These are phyloP conservation scores for Serendipita vermifera DNA, from an alignment of 768 basidiomycete genomes.

Conservation along the genomic window DNA sequence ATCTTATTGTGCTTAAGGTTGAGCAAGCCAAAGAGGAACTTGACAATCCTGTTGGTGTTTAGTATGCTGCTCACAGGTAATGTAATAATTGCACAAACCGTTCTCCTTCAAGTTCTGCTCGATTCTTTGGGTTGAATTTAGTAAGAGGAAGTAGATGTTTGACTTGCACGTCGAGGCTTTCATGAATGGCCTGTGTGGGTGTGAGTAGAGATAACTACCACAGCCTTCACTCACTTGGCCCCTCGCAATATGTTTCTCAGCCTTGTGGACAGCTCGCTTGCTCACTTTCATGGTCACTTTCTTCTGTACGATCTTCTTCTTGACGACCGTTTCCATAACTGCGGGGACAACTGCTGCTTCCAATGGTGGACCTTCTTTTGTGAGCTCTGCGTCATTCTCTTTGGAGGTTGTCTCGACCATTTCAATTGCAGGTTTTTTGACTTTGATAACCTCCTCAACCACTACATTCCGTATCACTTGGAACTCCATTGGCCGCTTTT, in stretches of 20 bases:
- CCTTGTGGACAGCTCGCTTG: not conserved
- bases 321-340: no score
- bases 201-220: not conserved
- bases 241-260: not conserved
- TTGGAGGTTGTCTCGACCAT: not conserved
- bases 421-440: not conserved
- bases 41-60: no score
- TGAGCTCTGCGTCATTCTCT: no score
- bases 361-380: no score
- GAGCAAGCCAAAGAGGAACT: no score
- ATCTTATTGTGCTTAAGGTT: no score
- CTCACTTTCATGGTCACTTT: not conserved
- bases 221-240: not conserved
- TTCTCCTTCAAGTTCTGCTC: no score
- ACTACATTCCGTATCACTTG: not conserved
- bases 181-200: not conserved
- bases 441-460: not conserved
- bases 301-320: not conserved
- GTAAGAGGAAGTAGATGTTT: no score
- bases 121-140: no score
- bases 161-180: not conserved
- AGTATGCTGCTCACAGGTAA: no score
- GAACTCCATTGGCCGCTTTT: slow-evolving; percentile 2
- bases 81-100: no score
- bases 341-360: no score